phyloP scores from a whole-genome alignment of 805 yeast species.

The Danielia oregonensis region DNA sequence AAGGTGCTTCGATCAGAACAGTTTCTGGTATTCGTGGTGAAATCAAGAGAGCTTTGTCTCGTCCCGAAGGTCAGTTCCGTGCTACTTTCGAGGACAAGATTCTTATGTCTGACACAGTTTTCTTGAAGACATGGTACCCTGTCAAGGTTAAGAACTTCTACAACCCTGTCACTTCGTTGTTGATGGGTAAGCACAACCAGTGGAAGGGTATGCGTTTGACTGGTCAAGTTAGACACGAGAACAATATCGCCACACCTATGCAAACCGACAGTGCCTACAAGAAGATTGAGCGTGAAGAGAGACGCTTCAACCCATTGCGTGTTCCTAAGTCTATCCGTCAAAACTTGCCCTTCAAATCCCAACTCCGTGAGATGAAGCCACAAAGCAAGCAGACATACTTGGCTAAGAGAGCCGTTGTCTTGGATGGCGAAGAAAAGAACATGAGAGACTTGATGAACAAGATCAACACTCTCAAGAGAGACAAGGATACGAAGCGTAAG shows the following conservation, averaged over 20 bases:
- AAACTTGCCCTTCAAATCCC: slow-evolving; percentile 87
- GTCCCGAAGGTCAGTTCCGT: slow-evolving; percentile 93
- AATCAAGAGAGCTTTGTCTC: slow-evolving; percentile 87
- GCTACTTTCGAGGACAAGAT: slow-evolving; percentile 97
- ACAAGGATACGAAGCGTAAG: slow-evolving; percentile 74
- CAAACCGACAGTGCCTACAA: slow-evolving; percentile 47
- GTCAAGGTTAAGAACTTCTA: slow-evolving; percentile 86
- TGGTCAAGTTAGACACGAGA: slow-evolving; percentile 84
- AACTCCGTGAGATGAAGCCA: slow-evolving; percentile 83
- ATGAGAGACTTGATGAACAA: slow-evolving; percentile 86
- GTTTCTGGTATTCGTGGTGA: slow-evolving; percentile 98
- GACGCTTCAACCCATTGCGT: slow-evolving; percentile 81
- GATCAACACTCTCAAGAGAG: slow-evolving; percentile 78
- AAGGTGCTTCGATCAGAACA: slow-evolving; percentile 95
- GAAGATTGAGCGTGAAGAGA: slow-evolving; percentile 78
- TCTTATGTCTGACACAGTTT: slow-evolving; percentile 82
- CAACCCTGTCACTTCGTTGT: slow-evolving; percentile 91
- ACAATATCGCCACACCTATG: slow-evolving; percentile 60
- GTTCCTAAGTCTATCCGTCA: slow-evolving; percentile 79
- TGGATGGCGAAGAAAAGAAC: slow-evolving; percentile 90
- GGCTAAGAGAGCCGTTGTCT: slow-evolving; percentile 88
- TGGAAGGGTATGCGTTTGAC: slow-evolving; percentile 98
- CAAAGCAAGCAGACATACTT: slow-evolving; percentile 78
- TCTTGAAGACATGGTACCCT: slow-evolving; percentile 96
- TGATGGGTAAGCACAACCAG: slow-evolving; percentile 69